Percentiles rank a stretch among this genome's conserved stretches.
Conservation (phyloP, 192 early-diverging fungal genomes). For the Phlyctochytrium planicorne region DNA sequence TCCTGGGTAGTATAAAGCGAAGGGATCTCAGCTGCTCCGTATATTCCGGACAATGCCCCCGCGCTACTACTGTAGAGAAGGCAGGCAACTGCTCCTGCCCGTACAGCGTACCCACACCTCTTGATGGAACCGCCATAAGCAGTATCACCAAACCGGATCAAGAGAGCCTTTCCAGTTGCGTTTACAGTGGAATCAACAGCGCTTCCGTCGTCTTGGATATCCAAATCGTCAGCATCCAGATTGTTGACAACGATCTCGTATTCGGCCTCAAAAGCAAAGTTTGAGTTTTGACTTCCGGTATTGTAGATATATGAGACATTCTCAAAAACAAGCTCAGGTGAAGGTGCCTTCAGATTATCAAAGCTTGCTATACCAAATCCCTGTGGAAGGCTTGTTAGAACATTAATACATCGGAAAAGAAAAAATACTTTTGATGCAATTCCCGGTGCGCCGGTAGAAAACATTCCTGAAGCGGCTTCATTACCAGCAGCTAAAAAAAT, state of each 20-base stretch:
- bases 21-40: background rate
- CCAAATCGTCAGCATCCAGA: background rate
- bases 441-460: conserved; percentile 38
- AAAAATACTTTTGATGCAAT: conserved; percentile 4
- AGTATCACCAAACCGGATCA: conserved; percentile 18
- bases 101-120: conserved; percentile 10
- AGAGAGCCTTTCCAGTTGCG: conserved; percentile 5
- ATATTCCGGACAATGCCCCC: background rate
- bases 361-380: conserved; percentile 2
- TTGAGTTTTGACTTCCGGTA: background rate
- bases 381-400: too few relatives aligned
- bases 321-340: background rate
- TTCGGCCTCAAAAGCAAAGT: background rate
- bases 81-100: conserved; percentile 14
- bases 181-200: background rate
- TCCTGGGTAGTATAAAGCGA: conserved; percentile 11
- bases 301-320: background rate
- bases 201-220: conserved; percentile 1
- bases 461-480: conserved; percentile 61
- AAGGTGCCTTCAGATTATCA: background rate
- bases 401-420: too few relatives aligned
- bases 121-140: conserved; percentile 8
- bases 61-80: conserved; percentile 10
- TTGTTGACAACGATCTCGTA: conserved; percentile 12
- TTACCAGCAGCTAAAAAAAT: conserved; percentile 77